Evolutionary conservation across 495 filamentous ascomycete species (phyloP).

Genomic region (Choiromyces venosus): DNA sequence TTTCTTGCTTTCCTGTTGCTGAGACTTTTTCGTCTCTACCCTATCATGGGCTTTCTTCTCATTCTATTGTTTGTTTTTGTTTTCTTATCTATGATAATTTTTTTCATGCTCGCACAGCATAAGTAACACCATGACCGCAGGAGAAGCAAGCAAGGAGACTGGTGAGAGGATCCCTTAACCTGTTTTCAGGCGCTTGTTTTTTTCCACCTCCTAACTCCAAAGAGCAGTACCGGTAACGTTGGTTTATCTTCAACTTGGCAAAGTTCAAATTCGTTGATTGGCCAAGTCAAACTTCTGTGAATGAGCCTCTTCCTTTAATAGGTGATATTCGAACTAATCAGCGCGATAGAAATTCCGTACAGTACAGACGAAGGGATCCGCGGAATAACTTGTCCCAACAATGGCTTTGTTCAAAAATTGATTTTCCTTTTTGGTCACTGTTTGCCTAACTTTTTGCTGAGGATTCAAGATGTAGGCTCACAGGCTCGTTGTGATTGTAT

Average conservation of each 20-base stretch:
- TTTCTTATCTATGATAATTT: neutral
- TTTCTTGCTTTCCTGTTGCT: neutral
- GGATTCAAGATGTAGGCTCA: too few relatives aligned
- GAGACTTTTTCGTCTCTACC: neutral
- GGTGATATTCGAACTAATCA: too few relatives aligned
- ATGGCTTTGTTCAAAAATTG: neutral
- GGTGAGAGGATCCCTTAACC: too few relatives aligned
- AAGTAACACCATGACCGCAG: neutral
- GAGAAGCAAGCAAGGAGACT: neutral
- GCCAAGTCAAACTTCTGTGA: too few relatives aligned
- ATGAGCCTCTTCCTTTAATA: too few relatives aligned
- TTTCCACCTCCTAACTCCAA: too few relatives aligned
- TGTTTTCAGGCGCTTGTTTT: too few relatives aligned
- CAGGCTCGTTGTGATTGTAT: neutral
- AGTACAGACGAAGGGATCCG: too few relatives aligned
- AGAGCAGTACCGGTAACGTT: too few relatives aligned
- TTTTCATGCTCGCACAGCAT: neutral
- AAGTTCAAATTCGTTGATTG: too few relatives aligned
- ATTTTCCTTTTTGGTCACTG: neutral
- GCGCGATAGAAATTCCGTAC: too few relatives aligned
- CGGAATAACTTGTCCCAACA: neutral
- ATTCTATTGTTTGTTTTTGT: neutral
- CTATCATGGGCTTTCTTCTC: neutral
- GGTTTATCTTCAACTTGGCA: too few relatives aligned
- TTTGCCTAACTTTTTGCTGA: neutral